Evolutionary conservation across 306 rosid genomes (phyloP).

Genomic region (Begonia fuchsioides): DNA sequence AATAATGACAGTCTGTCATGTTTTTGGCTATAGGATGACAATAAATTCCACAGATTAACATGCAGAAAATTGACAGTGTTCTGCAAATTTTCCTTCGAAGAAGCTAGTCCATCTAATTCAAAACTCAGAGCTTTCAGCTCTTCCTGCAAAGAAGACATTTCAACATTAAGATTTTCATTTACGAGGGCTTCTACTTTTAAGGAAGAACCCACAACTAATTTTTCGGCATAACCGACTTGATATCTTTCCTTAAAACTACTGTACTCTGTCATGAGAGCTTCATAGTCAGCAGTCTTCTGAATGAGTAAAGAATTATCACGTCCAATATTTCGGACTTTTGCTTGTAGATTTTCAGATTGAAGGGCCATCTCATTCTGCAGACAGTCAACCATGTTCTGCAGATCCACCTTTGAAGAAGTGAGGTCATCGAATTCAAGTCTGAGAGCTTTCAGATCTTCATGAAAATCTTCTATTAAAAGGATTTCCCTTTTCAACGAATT

Average conservation of each 20-base stretch:
- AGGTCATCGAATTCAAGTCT: no score
- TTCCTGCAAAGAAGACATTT: conserved; percentile 40
- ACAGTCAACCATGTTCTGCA: no score
- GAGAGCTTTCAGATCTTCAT: no score
- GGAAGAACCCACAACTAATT: conserved; percentile 40
- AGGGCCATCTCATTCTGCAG: conserved; percentile 36
- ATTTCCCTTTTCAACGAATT: no score
- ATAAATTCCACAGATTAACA: conserved; percentile 38
- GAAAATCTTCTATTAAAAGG: no score
- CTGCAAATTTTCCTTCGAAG: conserved; percentile 49
- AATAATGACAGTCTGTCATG: conserved; percentile 22
- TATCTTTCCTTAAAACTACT: conserved; percentile 45
- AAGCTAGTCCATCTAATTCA: conserved; percentile 39
- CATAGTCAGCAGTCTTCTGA: conserved; percentile 44
- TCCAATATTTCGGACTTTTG: conserved; percentile 26
- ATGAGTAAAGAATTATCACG: conserved; percentile 38
- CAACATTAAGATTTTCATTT: conserved; percentile 4
- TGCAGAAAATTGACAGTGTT: conserved; percentile 22
- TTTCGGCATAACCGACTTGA: conserved; percentile 40
- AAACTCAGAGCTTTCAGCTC: conserved; percentile 41
- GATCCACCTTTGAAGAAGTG: no score
- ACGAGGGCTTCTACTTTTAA: conserved; percentile 33
- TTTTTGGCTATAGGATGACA: conserved; percentile 33
- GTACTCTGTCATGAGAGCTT: conserved; percentile 38
- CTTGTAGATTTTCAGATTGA: conserved; percentile 51